These are phyloP conservation scores for Irpex sp. DNA, from an alignment of 1,284 basidiomycete species.

Conservation along the genomic window DNA sequence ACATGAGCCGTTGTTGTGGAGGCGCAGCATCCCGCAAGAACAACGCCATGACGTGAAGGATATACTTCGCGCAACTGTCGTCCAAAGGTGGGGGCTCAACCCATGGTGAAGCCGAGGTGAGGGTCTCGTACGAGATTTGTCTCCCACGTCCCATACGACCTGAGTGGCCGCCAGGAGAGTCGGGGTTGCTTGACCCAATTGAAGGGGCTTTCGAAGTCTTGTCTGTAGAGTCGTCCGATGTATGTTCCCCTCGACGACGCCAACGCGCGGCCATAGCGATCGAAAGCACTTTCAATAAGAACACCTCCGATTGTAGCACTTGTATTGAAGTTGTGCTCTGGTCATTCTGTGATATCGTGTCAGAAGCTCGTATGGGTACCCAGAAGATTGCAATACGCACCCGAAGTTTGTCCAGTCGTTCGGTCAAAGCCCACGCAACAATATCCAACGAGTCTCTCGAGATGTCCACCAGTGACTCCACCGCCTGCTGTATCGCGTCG, in stretches of 20 bases:
- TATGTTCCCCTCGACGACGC: slow-evolving; percentile 39
- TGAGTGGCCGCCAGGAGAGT: slow-evolving; percentile 21
- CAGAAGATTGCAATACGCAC: slow-evolving; percentile 38
- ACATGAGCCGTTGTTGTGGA: slow-evolving; percentile 54
- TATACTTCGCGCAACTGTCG: slow-evolving; percentile 83
- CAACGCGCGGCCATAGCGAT: slow-evolving; percentile 79
- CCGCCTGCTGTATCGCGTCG: slow-evolving; percentile 65
- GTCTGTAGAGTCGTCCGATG: slow-evolving; percentile 39
- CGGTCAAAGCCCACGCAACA: slow-evolving; percentile 75
- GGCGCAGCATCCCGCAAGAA: slow-evolving; percentile 75
- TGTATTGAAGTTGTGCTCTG: slow-evolving; percentile 30
- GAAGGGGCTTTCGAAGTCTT: slow-evolving; percentile 26
- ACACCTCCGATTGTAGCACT: slow-evolving; percentile 86
- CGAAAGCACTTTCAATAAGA: slow-evolving; percentile 82
- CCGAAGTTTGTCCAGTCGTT: slow-evolving; percentile 73
- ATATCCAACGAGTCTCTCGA: slow-evolving; percentile 73
- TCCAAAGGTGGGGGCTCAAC: slow-evolving; percentile 78
- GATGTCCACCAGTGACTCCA: slow-evolving; percentile 77
- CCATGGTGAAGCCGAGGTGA: slow-evolving; percentile 40
- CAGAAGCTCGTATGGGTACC: not conserved
- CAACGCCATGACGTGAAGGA: slow-evolving; percentile 78
- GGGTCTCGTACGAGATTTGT: slow-evolving; percentile 37
- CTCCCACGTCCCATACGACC: slow-evolving; percentile 23
- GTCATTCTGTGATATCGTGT: slow-evolving; percentile 56
- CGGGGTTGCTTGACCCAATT: slow-evolving; percentile 31